Evolutionary conservation across 73 alveolate species (phyloP), one percentile per base, ranked within the genome.

Genomic region (Tetrahymena elliotti): DNA sequence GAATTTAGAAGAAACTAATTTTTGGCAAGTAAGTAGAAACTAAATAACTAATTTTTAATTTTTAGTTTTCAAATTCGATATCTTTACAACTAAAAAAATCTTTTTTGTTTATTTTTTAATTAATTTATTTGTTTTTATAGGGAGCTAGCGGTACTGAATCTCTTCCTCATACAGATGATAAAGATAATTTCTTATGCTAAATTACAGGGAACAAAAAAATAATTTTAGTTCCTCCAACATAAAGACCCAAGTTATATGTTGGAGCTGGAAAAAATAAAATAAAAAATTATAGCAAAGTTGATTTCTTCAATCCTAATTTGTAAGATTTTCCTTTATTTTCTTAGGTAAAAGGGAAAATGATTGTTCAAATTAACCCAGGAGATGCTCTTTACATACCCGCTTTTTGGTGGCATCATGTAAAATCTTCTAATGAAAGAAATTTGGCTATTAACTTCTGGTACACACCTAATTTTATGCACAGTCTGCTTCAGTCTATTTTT

Each of bases 371-470:
- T 3, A n/a, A 20, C 18, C 95, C 95, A 27, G 98, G 98, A 3
- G 97, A 94, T 93, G 94, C 97, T 94, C 93, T 96, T 35, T 96
- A 68, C 52, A 27, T 93, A 1, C 98, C 98, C 8, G 95, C 96
- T n/a, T 68, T 83, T 52, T 96, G 97, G 97, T 96, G 98, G 98
- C 98, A 96, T 84, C 93, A 96, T 35, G 96, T 96, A 10, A 93
- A 92, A 10, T 52, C 95, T 53, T 84, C 95, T 40, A 94, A 95
- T 18, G 98, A 95, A 27, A 94, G 84, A 15, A 52, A 94, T 22
- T 47, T 96, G 27, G 98, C 96, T 33, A 93, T 96, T 33, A 95
- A 95, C 36, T 93, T 95, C 13, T 96, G 97, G 97, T 96, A 92
- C 35, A 93, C 88, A 27, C 88, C 88, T 68, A 68, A 68, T 31